Conservation (phyloP, 495 filamentous ascomycete genomes). For the Hypoxylon perforatum region DNA sequence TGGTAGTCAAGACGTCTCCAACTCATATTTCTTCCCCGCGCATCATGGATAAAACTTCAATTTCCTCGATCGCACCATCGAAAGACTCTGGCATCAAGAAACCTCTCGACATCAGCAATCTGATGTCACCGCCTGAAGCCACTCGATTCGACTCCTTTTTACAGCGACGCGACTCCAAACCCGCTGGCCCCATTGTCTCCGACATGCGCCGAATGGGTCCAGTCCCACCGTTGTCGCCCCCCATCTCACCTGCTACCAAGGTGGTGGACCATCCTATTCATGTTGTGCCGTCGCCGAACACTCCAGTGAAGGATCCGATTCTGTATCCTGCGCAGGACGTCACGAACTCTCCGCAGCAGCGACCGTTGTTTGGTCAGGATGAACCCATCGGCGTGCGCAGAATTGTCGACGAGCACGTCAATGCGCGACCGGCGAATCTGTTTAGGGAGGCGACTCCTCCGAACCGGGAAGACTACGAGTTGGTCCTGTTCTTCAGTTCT, state of each 20-base stretch:
- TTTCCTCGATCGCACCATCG: slow-evolving; percentile 28
- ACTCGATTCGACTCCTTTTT: slow-evolving; percentile 71
- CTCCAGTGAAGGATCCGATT: slow-evolving; percentile 54
- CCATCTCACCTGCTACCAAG: slow-evolving; percentile 73
- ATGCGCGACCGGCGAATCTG: slow-evolving; percentile 66
- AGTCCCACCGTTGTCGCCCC: slow-evolving; percentile 73
- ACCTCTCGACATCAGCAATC: slow-evolving; percentile 61
- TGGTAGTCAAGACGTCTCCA: slow-evolving; percentile 13
- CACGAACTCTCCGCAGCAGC: slow-evolving; percentile 65
- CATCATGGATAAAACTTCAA: slow-evolving; percentile 21
- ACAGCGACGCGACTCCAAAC: slow-evolving; percentile 27
- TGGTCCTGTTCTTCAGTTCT: slow-evolving; percentile 74
- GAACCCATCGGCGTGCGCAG: slow-evolving; percentile 59
- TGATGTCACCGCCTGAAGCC: slow-evolving; percentile 81
- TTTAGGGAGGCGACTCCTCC: slow-evolving; percentile 69
- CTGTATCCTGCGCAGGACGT: slow-evolving; percentile 61
- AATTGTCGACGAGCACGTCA: slow-evolving; percentile 74
- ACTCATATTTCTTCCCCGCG: slow-evolving; percentile 1
- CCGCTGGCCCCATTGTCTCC: slow-evolving; percentile 46
- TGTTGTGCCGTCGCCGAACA: slow-evolving; percentile 18
- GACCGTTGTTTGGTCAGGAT: slow-evolving; percentile 45
- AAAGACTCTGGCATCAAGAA: slow-evolving; percentile 41
- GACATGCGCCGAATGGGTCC: slow-evolving; percentile 53
- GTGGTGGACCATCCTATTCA: slow-evolving; percentile 38
- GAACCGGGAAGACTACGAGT: slow-evolving; percentile 73